Percentiles rank a stretch among this genome's conserved stretches.
Evolutionary conservation across 2,329 filamentous ascomycete genomes (phyloP).

Genomic region (Madurella mycetomatis): DNA sequence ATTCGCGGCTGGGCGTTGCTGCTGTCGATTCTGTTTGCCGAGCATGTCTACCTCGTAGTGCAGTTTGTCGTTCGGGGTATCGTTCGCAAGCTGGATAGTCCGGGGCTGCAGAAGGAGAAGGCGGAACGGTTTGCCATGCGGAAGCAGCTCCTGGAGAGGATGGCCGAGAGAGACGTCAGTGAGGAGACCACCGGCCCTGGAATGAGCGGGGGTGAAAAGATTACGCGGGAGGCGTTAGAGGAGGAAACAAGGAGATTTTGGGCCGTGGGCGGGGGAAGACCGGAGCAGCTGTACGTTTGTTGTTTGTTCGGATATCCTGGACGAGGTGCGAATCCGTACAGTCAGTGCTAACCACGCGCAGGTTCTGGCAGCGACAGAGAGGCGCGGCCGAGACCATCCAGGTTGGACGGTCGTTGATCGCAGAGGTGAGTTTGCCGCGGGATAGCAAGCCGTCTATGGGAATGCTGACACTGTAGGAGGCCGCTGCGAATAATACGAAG

Average conservation of each 20-base stretch:
- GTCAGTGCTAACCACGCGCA: slow-evolving; percentile 24
- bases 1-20: slow-evolving; percentile 79
- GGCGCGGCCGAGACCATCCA: slow-evolving; percentile 55
- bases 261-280: slow-evolving; percentile 43
- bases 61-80: slow-evolving; percentile 68
- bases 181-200: slow-evolving; percentile 32
- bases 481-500: not conserved
- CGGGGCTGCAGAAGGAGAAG: slow-evolving; percentile 79
- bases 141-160: slow-evolving; percentile 73
- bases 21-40: slow-evolving; percentile 75
- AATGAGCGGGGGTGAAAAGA: slow-evolving; percentile 53
- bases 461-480: not conserved
- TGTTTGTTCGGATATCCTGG: not conserved
- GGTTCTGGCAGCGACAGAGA: slow-evolving; percentile 60
- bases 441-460: not conserved
- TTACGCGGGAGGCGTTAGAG: slow-evolving; percentile 61
- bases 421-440: slow-evolving; percentile 33
- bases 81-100: slow-evolving; percentile 77
- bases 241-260: slow-evolving; percentile 55
- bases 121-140: slow-evolving; percentile 76
- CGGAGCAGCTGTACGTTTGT: slow-evolving; percentile 41
- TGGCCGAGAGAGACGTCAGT: slow-evolving; percentile 54
- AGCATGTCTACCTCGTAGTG: slow-evolving; percentile 82
- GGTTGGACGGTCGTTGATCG: slow-evolving; percentile 52
- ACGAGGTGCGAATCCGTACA: not conserved